Percentiles rank a stretch among this genome's conserved stretches.
These are phyloP conservation scores for Pulveroboletus sp. DNA, from an alignment of 768 basidiomycete genomes.

Conservation along the genomic window DNA sequence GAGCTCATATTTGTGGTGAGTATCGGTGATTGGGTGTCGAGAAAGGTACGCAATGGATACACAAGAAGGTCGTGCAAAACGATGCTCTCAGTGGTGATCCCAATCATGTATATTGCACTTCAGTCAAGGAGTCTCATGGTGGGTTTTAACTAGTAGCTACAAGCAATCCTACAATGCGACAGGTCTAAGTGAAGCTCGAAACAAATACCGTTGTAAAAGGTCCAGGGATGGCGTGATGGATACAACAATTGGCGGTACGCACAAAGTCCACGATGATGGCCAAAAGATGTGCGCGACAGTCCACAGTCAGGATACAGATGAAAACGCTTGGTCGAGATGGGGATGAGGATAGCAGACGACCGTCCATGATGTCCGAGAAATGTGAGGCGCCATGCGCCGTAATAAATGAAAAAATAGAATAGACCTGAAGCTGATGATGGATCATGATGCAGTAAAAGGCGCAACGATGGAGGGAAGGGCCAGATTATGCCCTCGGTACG, in stretches of 20 bases:
- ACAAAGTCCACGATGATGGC: constrained; percentile 8
- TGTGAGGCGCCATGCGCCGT: neutral
- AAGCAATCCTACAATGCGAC: neutral
- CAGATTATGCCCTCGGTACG: constrained; percentile 11
- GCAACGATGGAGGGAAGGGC: neutral
- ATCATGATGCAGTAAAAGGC: constrained; percentile 1
- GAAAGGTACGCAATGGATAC: too few relatives aligned
- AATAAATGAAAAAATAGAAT: constrained; percentile 20
- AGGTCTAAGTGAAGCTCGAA: neutral
- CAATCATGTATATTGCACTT: neutral
- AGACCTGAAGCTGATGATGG: constrained; percentile 10
- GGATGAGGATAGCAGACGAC: neutral
- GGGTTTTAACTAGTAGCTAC: constrained; percentile 3
- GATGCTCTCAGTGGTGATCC: too few relatives aligned
- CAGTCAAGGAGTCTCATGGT: too few relatives aligned
- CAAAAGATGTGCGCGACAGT: constrained; percentile 2
- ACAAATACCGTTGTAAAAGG: neutral
- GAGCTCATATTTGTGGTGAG: too few relatives aligned
- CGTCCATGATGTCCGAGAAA: constrained; percentile 14
- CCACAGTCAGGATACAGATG: constrained; percentile 12
- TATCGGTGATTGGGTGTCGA: too few relatives aligned
- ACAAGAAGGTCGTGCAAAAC: too few relatives aligned
- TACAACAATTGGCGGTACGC: constrained; percentile 10
- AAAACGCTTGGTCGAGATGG: neutral
- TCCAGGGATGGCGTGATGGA: constrained; percentile 8